Evolutionary conservation across 192 early-diverging fungal genomes (phyloP).

Genomic region (Neocallimastix lanati): DNA sequence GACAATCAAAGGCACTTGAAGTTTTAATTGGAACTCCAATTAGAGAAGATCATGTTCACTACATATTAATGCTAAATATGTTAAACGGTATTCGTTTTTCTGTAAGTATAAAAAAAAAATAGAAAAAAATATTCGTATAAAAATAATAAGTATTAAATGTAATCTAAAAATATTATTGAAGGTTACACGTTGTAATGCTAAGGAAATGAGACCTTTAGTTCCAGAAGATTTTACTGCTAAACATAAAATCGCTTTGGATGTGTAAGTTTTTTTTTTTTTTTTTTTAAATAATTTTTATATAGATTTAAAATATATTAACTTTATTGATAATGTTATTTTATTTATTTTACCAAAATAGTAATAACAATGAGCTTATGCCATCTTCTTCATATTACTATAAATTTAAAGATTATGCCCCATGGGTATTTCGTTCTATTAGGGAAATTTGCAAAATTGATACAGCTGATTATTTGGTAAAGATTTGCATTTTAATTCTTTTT

Average conservation of each 20-base stretch:
- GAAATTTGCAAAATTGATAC: conserved; percentile 76
- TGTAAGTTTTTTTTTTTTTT: conserved; percentile 25
- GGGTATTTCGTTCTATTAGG: conserved; percentile 83
- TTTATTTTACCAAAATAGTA: conserved; percentile 14
- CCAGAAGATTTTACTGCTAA: conserved; percentile 67
- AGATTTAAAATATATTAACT: too few relatives aligned
- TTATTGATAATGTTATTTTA: too few relatives aligned
- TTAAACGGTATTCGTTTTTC: conserved; percentile 85
- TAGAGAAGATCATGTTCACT: conserved; percentile 86
- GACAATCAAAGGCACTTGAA: conserved; percentile 3
- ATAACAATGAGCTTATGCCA: conserved; percentile 89
- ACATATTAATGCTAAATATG: conserved; percentile 97
- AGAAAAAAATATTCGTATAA: background rate
- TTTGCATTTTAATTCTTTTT: too few relatives aligned
- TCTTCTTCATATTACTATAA: conserved; percentile 92
- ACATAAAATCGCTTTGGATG: conserved; percentile 93
- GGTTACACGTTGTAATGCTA: conserved; percentile 73
- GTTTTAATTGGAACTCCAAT: conserved; percentile 66
- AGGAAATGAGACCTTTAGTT: conserved; percentile 44
- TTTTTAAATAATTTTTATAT: too few relatives aligned
- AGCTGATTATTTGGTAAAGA: conserved; percentile 72
- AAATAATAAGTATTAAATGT: too few relatives aligned
- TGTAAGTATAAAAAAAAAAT: conserved; percentile 19
- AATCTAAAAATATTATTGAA: too few relatives aligned
- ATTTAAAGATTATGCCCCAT: conserved; percentile 98